Base-by-base conservation (phyloP, 495 filamentous ascomycete species). In the Podospora pseudocomata region DNA sequence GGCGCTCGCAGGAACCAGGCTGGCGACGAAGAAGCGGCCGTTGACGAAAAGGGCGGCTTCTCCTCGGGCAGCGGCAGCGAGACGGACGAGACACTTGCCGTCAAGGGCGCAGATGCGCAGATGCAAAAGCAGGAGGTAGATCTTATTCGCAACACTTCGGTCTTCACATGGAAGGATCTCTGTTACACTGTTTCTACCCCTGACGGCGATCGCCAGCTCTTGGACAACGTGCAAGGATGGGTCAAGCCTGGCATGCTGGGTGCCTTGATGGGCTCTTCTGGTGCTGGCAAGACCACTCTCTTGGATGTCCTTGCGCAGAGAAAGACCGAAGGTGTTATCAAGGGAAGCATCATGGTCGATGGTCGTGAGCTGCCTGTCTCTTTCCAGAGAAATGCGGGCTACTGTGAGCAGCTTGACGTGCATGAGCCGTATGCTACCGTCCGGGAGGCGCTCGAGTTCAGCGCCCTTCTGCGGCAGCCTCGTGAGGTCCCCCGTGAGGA, bases 381-480 rank as follows among this genome's bases (percentile, higher is more conserved):
- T n/a, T 97, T 96, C 78, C 90, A 93, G 74, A 84, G 92, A n/a
- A 85, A 85, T 3, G 93, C 91, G 49, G 93, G 93, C 30, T 96
- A 92, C 81, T 92, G 90, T 72, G 87, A 95, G 74, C 93, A 97
- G 75, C 90, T 90, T 76, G 93, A 97, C 81, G 73, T 96, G 15
- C 92, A 96, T 72, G 84, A 94, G 34, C 82, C 87, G 23, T 94
- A 89, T 0, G 85, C 89, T 4, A 97, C 93, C 0, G 92, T 96
- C 19, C 86, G 93, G 18, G 93, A 91, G 67, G 91, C 92, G 19
- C 82, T 97, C 1, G 79, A 85, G 18, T 97, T 97, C 71, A 90
- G 86, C 58, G 93, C 93, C 28, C 75, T 92, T 20, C 81, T 96
- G 13, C 87, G 93, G 53, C 94, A 96, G 75, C 90, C 91, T 15